phyloP scores from a whole-genome alignment of 352 stramenopile species.

The Phytopythium chamaehyphon region DNA sequence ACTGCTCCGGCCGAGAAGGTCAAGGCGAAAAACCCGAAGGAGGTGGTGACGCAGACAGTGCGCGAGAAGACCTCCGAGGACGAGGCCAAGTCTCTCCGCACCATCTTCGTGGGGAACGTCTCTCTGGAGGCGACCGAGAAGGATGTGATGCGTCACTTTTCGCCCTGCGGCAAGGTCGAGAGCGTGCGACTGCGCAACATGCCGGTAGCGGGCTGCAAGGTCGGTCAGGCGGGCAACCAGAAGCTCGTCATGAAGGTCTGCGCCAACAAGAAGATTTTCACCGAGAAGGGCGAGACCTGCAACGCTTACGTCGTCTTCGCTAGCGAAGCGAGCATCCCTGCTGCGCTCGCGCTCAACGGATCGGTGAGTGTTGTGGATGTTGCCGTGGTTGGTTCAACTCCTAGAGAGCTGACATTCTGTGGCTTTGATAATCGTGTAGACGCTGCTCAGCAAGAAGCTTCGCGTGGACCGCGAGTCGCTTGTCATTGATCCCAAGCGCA shows the following conservation, averaged over 20 bases:
- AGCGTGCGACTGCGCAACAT: constrained; percentile 82
- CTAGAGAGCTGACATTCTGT: constrained; percentile 1
- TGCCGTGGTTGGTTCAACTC: neutral
- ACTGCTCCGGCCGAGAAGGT: neutral
- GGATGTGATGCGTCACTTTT: constrained; percentile 80
- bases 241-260: constrained; percentile 91
- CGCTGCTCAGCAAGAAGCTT: constrained; percentile 57
- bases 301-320: constrained; percentile 91
- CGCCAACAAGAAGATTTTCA: constrained; percentile 86
- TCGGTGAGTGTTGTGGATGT: constrained; percentile 23
- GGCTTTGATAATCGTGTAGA: constrained; percentile 16
- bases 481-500: constrained; percentile 73
- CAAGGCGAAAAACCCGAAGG: constrained; percentile 3
- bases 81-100: constrained; percentile 72
- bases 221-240: constrained; percentile 87
- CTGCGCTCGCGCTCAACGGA: constrained; percentile 68
- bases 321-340: constrained; percentile 44
- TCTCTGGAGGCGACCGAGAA: constrained; percentile 81
- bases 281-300: constrained; percentile 82
- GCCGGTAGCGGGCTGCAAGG: constrained; percentile 77
- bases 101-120: constrained; percentile 92
- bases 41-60: constrained; percentile 3
- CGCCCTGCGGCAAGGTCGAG: constrained; percentile 82
- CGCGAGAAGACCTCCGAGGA: constrained; percentile 21
- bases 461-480: constrained; percentile 62